A percentile compares a stretch with the other conserved stretches of the same genome.
Evolutionary conservation across 179 eudicot species (phyloP).

Genomic region (Beta corolliflora): DNA sequence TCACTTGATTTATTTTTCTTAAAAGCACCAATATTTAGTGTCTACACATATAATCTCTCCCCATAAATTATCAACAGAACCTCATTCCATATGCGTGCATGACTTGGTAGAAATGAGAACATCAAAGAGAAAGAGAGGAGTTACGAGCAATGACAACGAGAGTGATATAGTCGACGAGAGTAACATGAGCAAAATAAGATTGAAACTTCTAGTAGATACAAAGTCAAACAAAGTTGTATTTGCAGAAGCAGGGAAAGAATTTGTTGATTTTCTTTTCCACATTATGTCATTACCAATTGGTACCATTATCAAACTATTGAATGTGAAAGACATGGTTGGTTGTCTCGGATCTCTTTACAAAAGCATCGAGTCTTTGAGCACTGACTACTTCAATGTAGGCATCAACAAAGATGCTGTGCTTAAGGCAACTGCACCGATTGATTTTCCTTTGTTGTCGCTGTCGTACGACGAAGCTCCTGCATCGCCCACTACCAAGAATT

Average conservation of each 20-base stretch:
- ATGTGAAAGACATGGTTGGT: constrained; percentile 16
- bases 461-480: no score
- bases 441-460: neutral
- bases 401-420: constrained; percentile 27
- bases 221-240: constrained; percentile 15
- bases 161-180: neutral
- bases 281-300: constrained; percentile 27
- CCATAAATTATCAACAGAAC: neutral
- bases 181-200: neutral
- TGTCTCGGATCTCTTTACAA: constrained; percentile 26
- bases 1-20: neutral
- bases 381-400: constrained; percentile 17
- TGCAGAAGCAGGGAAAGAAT: constrained; percentile 26
- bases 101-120: neutral
- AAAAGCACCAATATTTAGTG: neutral
- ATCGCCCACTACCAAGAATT: no score
- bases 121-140: neutral
- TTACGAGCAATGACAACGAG: neutral
- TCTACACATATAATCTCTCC: no score
- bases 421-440: neutral
- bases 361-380: constrained; percentile 29
- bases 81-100: neutral
- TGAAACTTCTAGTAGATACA: constrained; percentile 23
- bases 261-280: constrained; percentile 33
- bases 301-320: constrained; percentile 11